phyloP scores from a whole-genome alignment of 164 flowering plant genomes.

The Akebia trifoliata region DNA sequence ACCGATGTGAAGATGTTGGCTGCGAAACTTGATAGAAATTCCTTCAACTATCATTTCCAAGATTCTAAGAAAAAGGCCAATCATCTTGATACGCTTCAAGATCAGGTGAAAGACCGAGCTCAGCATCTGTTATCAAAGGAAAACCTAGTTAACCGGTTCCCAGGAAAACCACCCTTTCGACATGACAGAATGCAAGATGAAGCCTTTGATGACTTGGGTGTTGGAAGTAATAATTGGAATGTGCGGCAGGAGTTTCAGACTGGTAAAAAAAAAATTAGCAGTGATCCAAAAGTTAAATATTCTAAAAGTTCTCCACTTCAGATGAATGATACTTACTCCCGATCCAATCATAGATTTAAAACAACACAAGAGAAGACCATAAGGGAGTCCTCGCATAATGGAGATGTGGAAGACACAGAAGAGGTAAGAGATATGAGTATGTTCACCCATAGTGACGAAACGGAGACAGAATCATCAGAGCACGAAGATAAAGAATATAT shows the following conservation, averaged over 20 bases:
- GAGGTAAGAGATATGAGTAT: conserved; percentile 21
- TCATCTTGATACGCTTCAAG: conserved; percentile 36
- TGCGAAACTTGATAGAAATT: conserved; percentile 31
- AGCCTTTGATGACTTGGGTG: too few relatives aligned
- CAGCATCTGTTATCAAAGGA: conserved; percentile 31
- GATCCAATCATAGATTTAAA: conserved; percentile 32
- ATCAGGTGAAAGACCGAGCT: conserved; percentile 30
- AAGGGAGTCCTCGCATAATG: conserved; percentile 38
- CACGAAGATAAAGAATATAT: conserved; percentile 46
- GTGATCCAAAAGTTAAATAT: conserved; percentile 35
- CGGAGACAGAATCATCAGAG: conserved; percentile 86
- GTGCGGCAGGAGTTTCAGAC: too few relatives aligned
- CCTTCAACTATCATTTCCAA: conserved; percentile 23
- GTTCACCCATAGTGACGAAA: conserved; percentile 49
- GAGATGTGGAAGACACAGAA: conserved; percentile 30
- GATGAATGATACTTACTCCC: conserved; percentile 29
- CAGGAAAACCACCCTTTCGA: conserved; percentile 34
- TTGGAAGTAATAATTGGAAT: too few relatives aligned
- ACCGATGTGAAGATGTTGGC: conserved; percentile 34
- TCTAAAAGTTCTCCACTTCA: conserved; percentile 29
- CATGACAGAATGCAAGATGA: conserved; percentile 34
- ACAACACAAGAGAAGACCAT: conserved; percentile 33
- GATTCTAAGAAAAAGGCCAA: conserved; percentile 34
- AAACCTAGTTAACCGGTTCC: conserved; percentile 30
- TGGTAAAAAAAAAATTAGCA: conserved; percentile 2